These are phyloP conservation scores for Diplodia sapinea DNA, from an alignment of 2,329 filamentous ascomycete genomes.

Conservation along the genomic window DNA sequence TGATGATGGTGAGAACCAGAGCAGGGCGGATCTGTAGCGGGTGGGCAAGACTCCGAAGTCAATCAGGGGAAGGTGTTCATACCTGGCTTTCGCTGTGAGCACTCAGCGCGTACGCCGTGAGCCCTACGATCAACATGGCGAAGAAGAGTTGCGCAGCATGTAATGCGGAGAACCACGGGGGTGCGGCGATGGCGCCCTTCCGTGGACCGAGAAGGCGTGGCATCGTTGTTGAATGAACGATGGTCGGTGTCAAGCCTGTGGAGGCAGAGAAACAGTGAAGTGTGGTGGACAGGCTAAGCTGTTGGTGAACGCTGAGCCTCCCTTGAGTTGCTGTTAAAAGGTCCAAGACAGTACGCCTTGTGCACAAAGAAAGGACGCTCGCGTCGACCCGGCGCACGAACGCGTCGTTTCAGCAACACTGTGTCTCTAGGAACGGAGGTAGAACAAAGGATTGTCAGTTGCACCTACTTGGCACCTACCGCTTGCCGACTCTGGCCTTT, in stretches of 20 bases:
- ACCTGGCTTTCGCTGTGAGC: slow-evolving; percentile 34
- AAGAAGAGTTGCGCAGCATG: slow-evolving; percentile 41
- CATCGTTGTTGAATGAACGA: neutral
- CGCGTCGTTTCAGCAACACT: slow-evolving; percentile 10
- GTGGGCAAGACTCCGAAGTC: slow-evolving; percentile 2
- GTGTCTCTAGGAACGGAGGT: neutral
- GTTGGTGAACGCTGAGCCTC: too few relatives aligned
- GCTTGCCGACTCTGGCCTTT: slow-evolving; percentile 5
- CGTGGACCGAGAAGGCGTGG: neutral
- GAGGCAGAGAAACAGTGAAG: neutral
- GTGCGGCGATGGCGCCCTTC: slow-evolving; percentile 32
- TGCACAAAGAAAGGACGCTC: slow-evolving; percentile 15
- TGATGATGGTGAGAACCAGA: slow-evolving; percentile 36
- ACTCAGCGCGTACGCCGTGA: slow-evolving; percentile 37
- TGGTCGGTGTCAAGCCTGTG: neutral
- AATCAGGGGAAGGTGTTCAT: neutral
- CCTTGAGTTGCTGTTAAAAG: neutral
- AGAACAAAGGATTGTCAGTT: slow-evolving; percentile 25
- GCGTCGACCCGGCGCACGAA: neutral
- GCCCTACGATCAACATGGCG: slow-evolving; percentile 38
- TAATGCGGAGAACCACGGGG: slow-evolving; percentile 37
- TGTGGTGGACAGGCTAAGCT: neutral
- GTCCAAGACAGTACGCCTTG: neutral
- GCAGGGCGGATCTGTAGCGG: slow-evolving; percentile 34
- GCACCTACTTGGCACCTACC: slow-evolving; percentile 4